phyloP scores from a whole-genome alignment of 2,329 filamentous ascomycete species.

The Fusarium praegraminearum region DNA sequence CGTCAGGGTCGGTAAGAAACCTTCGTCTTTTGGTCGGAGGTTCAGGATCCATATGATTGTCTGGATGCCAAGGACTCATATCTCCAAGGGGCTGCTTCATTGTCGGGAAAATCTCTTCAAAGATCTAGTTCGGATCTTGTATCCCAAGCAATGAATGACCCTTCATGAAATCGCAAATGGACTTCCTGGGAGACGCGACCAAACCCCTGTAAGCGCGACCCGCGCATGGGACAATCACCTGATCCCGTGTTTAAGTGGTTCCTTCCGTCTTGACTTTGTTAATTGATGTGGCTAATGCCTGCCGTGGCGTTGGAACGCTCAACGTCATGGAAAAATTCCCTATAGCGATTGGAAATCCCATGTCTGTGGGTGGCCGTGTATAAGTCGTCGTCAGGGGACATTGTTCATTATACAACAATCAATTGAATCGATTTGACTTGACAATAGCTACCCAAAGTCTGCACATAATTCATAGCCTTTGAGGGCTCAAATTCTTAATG shows the following conservation, averaged over 20 bases:
- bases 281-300: conserved; percentile 30
- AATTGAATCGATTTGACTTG: conserved; percentile 12
- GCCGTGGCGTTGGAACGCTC: conserved; percentile 29
- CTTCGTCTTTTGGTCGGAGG: conserved; percentile 61
- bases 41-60: conserved; percentile 51
- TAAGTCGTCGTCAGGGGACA: conserved; percentile 24
- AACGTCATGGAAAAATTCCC: conserved; percentile 49
- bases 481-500: conserved; percentile 51
- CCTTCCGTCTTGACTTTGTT: conserved; percentile 1
- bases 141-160: conserved; percentile 4
- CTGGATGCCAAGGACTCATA: conserved; percentile 51
- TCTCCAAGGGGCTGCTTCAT: conserved; percentile 44
- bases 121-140: neutral
- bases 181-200: conserved; percentile 55
- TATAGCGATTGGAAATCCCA: conserved; percentile 44
- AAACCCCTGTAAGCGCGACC: conserved; percentile 48
- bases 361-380: conserved; percentile 41
- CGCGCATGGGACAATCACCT: conserved; percentile 57
- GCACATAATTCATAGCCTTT: neutral
- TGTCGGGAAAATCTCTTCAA: neutral
- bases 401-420: conserved; percentile 28
- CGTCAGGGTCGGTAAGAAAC: conserved; percentile 53
- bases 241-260: conserved; percentile 49
- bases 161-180: conserved; percentile 15
- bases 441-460: neutral